Percentiles rank a stretch among this genome's conserved stretches.
phyloP scores from a whole-genome alignment of 768 basidiomycete genomes.

The Suillus weaverae region DNA sequence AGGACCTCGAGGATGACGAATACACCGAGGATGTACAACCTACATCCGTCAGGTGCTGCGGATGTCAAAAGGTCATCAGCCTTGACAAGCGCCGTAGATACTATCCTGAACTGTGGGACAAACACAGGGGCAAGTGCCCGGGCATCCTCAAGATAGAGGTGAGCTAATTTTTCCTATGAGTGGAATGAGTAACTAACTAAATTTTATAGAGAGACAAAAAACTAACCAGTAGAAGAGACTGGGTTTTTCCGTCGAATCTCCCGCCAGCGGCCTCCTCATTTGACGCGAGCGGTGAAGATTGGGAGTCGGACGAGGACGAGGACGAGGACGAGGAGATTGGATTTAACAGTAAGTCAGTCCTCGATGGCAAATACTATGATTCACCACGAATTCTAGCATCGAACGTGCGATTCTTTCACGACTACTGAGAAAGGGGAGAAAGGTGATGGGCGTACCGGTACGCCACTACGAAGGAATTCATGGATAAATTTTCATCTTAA shows the following conservation, averaged over 20 bases:
- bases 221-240: neutral
- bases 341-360: neutral
- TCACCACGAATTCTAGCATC: neutral
- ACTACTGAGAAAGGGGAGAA: slow-evolving; percentile 2
- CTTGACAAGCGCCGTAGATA: slow-evolving; percentile 35
- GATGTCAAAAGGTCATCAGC: slow-evolving; percentile 30
- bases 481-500: slow-evolving; percentile 15
- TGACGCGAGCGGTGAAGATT: neutral
- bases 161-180: neutral
- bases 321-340: neutral
- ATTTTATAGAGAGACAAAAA: neutral
- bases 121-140: slow-evolving; percentile 24
- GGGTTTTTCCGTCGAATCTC: neutral
- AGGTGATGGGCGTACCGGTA: slow-evolving; percentile 29
- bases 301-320: slow-evolving; percentile 14
- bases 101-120: slow-evolving; percentile 37
- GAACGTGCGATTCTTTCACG: neutral
- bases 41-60: slow-evolving; percentile 29
- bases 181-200: neutral
- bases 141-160: neutral
- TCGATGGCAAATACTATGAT: neutral
- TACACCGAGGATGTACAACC: slow-evolving; percentile 11
- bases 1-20: slow-evolving; percentile 31
- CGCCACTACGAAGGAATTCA: slow-evolving; percentile 28
- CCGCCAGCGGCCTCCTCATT: slow-evolving; percentile 2